A percentile compares a stretch with the other conserved stretches of the same genome.
Evolutionary conservation across 2,329 filamentous ascomycete genomes (phyloP).

Genomic region (Botrytis byssoidea): DNA sequence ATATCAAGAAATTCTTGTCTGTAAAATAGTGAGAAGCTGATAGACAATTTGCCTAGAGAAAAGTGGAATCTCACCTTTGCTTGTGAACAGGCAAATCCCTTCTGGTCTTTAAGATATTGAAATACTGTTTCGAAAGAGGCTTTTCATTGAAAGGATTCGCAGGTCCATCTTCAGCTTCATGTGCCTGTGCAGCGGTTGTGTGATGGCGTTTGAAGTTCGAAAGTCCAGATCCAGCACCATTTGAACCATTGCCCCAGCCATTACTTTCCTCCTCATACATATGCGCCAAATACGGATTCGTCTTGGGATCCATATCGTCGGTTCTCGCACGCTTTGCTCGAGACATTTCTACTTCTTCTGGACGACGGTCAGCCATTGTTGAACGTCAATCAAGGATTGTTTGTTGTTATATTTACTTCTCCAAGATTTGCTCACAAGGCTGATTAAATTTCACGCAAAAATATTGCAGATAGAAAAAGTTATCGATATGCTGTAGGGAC

Average conservation of each 20-base stretch:
- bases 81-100: conserved; percentile 87
- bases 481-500: conserved; percentile 10
- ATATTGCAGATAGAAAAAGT: conserved; percentile 19
- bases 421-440: conserved; percentile 27
- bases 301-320: conserved; percentile 48
- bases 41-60: too few relatives aligned
- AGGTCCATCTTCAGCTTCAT: conserved; percentile 73
- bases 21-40: conserved; percentile 26
- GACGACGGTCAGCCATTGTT: conserved; percentile 57
- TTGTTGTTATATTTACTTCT: conserved; percentile 34
- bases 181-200: conserved; percentile 75
- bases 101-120: conserved; percentile 80
- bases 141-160: conserved; percentile 81
- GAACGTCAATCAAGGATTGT: conserved; percentile 25
- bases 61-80: conserved; percentile 62
- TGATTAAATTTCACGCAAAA: conserved; percentile 23
- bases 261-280: conserved; percentile 60
- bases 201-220: conserved; percentile 68
- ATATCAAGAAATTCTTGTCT: conserved; percentile 90
- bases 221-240: conserved; percentile 40
- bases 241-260: conserved; percentile 39
- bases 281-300: conserved; percentile 91
- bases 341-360: conserved; percentile 48
- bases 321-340: conserved; percentile 48
- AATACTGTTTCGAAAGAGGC: conserved; percentile 78